These are phyloP conservation scores for Xylaria telfairii DNA, from an alignment of 495 filamentous ascomycete genomes.

Conservation along the genomic window DNA sequence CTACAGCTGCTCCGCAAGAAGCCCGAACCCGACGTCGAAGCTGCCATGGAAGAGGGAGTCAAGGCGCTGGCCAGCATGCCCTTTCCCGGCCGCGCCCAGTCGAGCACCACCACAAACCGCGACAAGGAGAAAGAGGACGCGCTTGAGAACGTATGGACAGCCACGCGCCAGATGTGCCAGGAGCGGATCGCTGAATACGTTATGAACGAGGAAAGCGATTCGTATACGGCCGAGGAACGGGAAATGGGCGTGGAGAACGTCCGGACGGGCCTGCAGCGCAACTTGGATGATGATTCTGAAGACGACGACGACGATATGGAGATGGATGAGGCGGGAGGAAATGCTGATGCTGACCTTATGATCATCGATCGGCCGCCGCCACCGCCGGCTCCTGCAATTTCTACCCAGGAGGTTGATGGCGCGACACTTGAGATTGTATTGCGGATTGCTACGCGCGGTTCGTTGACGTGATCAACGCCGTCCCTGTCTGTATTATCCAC, in stretches of 20 bases:
- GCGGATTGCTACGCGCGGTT: conserved; percentile 61
- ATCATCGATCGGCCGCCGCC: conserved; percentile 48
- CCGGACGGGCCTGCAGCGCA: conserved; percentile 67
- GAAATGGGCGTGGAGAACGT: conserved; percentile 72
- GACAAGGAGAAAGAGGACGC: conserved; percentile 42
- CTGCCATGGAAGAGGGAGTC: conserved; percentile 70
- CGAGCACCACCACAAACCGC: background rate
- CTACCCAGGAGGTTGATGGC: conserved; percentile 40
- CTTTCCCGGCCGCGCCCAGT: background rate
- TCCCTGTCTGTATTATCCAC: background rate
- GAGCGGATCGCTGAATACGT: conserved; percentile 48
- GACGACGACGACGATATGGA: conserved; percentile 66
- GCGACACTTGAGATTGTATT: conserved; percentile 55
- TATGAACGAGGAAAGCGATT: conserved; percentile 55
- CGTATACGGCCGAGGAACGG: conserved; percentile 72
- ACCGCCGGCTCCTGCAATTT: conserved; percentile 37
- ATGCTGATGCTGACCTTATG: conserved; percentile 33
- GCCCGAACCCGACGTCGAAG: conserved; percentile 74
- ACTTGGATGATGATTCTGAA: conserved; percentile 61
- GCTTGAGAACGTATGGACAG: conserved; percentile 50
- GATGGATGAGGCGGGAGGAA: conserved; percentile 37
- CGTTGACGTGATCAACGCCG: background rate
- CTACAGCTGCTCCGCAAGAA: conserved; percentile 77
- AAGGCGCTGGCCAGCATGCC: conserved; percentile 35
- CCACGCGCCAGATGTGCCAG: conserved; percentile 45